Percentiles rank a stretch among this genome's conserved stretches.
Evolutionary conservation across 2,329 filamentous ascomycete species (phyloP).

Genomic region (Xylaria sp.): DNA sequence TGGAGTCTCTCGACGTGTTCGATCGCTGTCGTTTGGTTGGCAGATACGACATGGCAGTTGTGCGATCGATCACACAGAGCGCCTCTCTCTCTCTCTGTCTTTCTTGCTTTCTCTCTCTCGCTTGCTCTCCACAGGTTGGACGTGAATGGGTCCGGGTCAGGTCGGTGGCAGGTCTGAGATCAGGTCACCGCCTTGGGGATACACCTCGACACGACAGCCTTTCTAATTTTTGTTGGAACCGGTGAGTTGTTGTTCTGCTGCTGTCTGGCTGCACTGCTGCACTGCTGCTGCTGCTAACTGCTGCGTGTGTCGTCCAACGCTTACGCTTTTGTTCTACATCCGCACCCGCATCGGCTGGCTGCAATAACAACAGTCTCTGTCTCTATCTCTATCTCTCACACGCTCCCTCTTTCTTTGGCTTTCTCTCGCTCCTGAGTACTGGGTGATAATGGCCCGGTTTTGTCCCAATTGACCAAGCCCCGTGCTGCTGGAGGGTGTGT

Average conservation of each 20-base stretch:
- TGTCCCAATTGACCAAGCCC: slow-evolving; percentile 35
- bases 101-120: neutral
- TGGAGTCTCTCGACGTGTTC: slow-evolving; percentile 50
- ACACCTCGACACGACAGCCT: slow-evolving; percentile 6
- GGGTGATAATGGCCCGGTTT: neutral
- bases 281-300: slow-evolving; percentile 13
- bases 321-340: slow-evolving; percentile 24
- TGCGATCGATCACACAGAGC: slow-evolving; percentile 37
- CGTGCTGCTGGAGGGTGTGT: slow-evolving; percentile 4
- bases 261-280: neutral
- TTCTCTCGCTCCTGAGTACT: slow-evolving; percentile 6
- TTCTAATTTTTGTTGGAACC: neutral
- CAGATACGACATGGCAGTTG: slow-evolving; percentile 50
- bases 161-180: neutral
- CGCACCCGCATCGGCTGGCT: slow-evolving; percentile 23
- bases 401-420: neutral
- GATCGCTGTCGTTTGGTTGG: slow-evolving; percentile 51
- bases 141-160: slow-evolving; percentile 4
- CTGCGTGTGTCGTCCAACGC: slow-evolving; percentile 19
- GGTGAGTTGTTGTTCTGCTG: slow-evolving; percentile 3
- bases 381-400: neutral
- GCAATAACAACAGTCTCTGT: neutral
- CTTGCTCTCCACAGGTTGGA: too few relatives aligned
- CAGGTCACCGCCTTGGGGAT: slow-evolving; percentile 25
- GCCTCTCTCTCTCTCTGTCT: neutral